Evolutionary conservation across 2,329 filamentous ascomycete genomes (phyloP).

Genomic region (Aspergillus floridensis): DNA sequence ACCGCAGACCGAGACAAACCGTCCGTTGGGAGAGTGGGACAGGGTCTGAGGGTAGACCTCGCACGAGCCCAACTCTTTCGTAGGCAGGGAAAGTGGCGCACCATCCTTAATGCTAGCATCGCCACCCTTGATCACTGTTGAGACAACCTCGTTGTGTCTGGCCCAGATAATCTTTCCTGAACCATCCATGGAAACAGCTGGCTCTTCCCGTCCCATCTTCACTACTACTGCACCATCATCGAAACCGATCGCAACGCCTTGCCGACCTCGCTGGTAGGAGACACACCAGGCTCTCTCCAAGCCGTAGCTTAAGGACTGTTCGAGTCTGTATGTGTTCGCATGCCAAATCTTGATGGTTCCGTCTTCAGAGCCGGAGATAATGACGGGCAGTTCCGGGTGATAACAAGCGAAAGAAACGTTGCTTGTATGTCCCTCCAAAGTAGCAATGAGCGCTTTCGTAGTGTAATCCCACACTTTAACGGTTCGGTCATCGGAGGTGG

Average conservation of each 20-base stretch:
- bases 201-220: conserved; percentile 95
- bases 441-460: conserved; percentile 94
- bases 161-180: conserved; percentile 97
- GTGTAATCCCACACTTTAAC: conserved; percentile 99
- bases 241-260: conserved; percentile 92
- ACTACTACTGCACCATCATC: conserved; percentile 97
- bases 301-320: conserved; percentile 94
- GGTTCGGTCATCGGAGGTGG: conserved; percentile 92
- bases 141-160: conserved; percentile 90
- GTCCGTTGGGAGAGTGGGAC: conserved; percentile 91
- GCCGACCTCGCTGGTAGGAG: conserved; percentile 88
- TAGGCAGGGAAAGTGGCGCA: conserved; percentile 77
- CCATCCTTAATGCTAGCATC: conserved; percentile 85
- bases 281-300: conserved; percentile 97
- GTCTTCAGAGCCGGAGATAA: conserved; percentile 96
- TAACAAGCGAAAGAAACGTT: conserved; percentile 99
- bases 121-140: conserved; percentile 89
- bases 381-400: conserved; percentile 93
- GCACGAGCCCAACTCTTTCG: conserved; percentile 92
- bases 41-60: conserved; percentile 96
- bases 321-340: conserved; percentile 92
- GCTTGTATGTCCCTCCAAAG: conserved; percentile 92
- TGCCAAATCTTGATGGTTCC: conserved; percentile 98
- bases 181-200: conserved; percentile 93
- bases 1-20: conserved; percentile 85